A percentile compares a stretch with the other conserved stretches of the same genome.
Evolutionary conservation across 805 yeast genomes (phyloP).

Genomic region (Cyberlindnera galapagoensis): DNA sequence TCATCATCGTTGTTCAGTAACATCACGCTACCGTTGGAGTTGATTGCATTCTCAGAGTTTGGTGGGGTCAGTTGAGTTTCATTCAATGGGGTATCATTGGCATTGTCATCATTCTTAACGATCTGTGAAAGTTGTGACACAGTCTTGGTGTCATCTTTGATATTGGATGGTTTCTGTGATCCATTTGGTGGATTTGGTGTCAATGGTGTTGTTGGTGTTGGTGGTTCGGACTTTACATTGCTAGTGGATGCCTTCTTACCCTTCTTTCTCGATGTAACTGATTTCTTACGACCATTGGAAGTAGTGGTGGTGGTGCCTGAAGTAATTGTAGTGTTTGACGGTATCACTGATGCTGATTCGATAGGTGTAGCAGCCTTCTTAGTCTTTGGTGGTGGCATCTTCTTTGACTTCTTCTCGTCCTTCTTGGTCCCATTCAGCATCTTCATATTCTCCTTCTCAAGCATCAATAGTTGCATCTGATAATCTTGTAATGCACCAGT

Average conservation of each 20-base stretch:
- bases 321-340: slow-evolving; percentile 7
- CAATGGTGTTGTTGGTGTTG: slow-evolving; percentile 36
- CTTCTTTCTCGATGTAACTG: slow-evolving; percentile 14
- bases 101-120: slow-evolving; percentile 13
- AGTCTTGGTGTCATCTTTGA: slow-evolving; percentile 3
- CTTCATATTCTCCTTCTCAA: slow-evolving; percentile 72
- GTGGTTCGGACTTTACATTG: slow-evolving; percentile 30
- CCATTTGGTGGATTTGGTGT: slow-evolving; percentile 24
- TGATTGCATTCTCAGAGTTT: slow-evolving; percentile 23
- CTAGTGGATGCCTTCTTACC: slow-evolving; percentile 14
- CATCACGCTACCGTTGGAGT: slow-evolving; percentile 9
- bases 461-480: slow-evolving; percentile 67
- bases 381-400: slow-evolving; percentile 24
- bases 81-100: slow-evolving; percentile 15
- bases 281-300: slow-evolving; percentile 19
- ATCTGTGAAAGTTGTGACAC: too few relatives aligned
- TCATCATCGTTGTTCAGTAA: slow-evolving; percentile 8
- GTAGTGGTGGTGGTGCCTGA: slow-evolving; percentile 10
- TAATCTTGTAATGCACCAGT: slow-evolving; percentile 72
- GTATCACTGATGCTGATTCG: slow-evolving; percentile 13
- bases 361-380: slow-evolving; percentile 17
- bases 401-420: slow-evolving; percentile 13
- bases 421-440: slow-evolving; percentile 49
- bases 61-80: slow-evolving; percentile 24
- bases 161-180: not conserved